Base-by-base conservation (phyloP, 441 rosid species). In the Adansonia rubrostipa region DNA sequence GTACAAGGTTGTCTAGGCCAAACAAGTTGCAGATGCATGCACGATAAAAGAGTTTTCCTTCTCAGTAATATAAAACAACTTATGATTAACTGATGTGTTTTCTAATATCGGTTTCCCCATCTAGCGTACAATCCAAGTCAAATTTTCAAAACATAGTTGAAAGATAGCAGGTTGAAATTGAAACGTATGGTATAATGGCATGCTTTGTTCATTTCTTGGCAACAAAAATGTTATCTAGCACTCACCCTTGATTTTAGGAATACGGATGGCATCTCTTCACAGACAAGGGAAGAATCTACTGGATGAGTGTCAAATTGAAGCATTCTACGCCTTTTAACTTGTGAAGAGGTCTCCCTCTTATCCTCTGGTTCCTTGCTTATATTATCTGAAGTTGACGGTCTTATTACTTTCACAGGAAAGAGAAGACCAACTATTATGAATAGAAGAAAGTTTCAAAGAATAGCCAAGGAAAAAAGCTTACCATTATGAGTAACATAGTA, bases 301-400 rank as follows among this genome's bases (percentile, higher is more conserved):
- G 80, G 76, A 74, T 90, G 88, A 80, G 85, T 78, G 77, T 91
- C 95, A 75, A 93, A 95, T 6, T 90, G 97, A 71, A 95, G 84
- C 94, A 93, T 89, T 64, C 98, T 89, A 17, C 98, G 94, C 88
- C 98, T 88, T 84, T 95, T 95, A 48, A 85, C 61, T 80, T 89
- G 93, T 13, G 86, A 85, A 69, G 81, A 85, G 45, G 89, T 81
- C 80, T 86, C 93, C 80, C 77, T 83, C 13, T 61, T 76, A 71
- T 82, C 89, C 76, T 82, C 90, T 47, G 78, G 76, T 54, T 88
- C 93, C 87, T 86, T 91, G 80, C 66, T 82, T n/a, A 80, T 77
- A 20, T 80, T 83, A 80, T 81, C 99, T 92, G 87, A 63, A 82
- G 20, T 33, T 78, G 78, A 56, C 24, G 3, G 19, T 20, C 53